These are phyloP conservation scores for Daldinia eschscholtzii DNA, from an alignment of 2,329 filamentous ascomycete genomes.

Conservation along the genomic window DNA sequence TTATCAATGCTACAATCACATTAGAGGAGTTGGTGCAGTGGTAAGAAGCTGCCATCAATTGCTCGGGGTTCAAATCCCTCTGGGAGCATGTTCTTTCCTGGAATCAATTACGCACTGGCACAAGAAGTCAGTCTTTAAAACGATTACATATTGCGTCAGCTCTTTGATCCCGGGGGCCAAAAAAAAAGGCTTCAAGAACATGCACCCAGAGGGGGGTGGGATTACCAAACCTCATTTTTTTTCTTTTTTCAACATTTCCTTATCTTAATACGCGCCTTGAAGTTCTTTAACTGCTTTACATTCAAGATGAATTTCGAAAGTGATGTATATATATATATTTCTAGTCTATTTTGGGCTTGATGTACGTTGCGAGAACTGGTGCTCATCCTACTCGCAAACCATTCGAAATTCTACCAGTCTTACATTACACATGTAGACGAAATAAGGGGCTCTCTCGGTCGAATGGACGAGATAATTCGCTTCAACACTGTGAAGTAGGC, in stretches of 20 bases:
- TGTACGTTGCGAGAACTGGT: not conserved
- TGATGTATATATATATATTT: too few relatives aligned
- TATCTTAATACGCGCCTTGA: too few relatives aligned
- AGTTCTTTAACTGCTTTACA: too few relatives aligned
- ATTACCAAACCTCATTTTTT: not conserved
- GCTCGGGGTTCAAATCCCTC: not conserved
- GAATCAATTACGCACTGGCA: not conserved
- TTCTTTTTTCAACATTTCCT: too few relatives aligned
- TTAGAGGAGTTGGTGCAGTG: not conserved
- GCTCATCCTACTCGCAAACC: not conserved
- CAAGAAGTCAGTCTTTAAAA: not conserved
- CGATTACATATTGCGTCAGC: not conserved
- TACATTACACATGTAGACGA: not conserved
- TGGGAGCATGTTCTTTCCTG: not conserved
- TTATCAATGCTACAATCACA: not conserved
- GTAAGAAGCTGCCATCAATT: not conserved
- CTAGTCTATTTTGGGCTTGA: too few relatives aligned
- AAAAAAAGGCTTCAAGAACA: not conserved
- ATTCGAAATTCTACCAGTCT: too few relatives aligned
- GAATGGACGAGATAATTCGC: not conserved
- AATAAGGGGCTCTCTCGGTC: not conserved
- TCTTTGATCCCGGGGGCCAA: not conserved
- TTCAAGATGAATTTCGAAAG: too few relatives aligned
- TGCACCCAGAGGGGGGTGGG: not conserved
- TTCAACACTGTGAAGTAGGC: not conserved